A percentile compares a stretch with the other conserved stretches of the same genome.
These are phyloP conservation scores for Podospora pseudopauciseta DNA, from an alignment of 495 filamentous ascomycete species.

Conservation along the genomic window DNA sequence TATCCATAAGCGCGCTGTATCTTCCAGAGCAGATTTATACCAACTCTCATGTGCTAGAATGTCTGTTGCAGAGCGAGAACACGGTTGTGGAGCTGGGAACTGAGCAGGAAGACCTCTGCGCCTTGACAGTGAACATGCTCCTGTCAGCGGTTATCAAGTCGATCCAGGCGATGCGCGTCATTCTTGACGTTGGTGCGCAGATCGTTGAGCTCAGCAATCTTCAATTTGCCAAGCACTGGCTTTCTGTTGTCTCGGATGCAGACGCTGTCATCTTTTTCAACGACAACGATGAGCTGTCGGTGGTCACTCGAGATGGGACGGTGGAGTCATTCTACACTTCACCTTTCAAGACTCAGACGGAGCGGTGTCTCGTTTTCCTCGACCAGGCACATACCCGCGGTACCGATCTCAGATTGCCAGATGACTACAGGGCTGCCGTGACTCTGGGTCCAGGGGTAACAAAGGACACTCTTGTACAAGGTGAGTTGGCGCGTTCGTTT, in stretches of 20 bases:
- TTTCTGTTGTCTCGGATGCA: slow-evolving; percentile 26
- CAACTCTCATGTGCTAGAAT: slow-evolving; percentile 59
- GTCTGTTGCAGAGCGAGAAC: slow-evolving; percentile 57
- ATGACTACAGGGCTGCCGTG: slow-evolving; percentile 58
- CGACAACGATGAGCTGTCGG: slow-evolving; percentile 47
- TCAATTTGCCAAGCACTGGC: slow-evolving; percentile 50
- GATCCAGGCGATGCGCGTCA: slow-evolving; percentile 48
- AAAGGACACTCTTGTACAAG: slow-evolving; percentile 70
- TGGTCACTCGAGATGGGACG: slow-evolving; percentile 41
- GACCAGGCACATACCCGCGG: slow-evolving; percentile 77
- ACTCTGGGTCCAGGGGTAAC: slow-evolving; percentile 65
- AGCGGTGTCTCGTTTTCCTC: slow-evolving; percentile 37
- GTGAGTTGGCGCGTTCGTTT: slow-evolving; percentile 56
- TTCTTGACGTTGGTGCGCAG: slow-evolving; percentile 73
- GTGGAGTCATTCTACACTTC: slow-evolving; percentile 55
- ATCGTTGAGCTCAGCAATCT: slow-evolving; percentile 61
- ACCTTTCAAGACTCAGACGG: slow-evolving; percentile 55
- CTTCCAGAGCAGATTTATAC: slow-evolving; percentile 55
- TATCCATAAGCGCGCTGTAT: slow-evolving; percentile 54
- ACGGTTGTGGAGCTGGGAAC: slow-evolving; percentile 34
- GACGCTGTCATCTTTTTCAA: slow-evolving; percentile 56
- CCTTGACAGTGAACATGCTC: slow-evolving; percentile 41
- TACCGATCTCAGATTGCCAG: slow-evolving; percentile 65
- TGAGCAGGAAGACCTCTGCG: slow-evolving; percentile 13
- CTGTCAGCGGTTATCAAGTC: slow-evolving; percentile 43